Conservation (phyloP, 352 stramenopile species). For the Thalassiosira exigua region DNA sequence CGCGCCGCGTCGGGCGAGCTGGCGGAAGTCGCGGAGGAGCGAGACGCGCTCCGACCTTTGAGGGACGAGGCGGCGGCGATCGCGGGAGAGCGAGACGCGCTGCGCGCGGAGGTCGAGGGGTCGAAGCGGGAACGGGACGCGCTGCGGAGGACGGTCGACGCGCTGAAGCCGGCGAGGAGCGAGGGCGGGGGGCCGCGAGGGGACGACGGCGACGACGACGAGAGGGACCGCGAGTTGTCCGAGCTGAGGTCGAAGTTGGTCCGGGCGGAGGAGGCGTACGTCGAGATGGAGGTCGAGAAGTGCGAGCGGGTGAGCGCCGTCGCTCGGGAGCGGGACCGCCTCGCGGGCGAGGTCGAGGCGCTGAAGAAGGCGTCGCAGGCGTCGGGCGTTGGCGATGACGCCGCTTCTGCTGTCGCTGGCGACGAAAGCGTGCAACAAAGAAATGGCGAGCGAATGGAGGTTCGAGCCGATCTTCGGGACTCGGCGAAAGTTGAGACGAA, state of each 20-base stretch:
- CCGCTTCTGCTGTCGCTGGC: not conserved
- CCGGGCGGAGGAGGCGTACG: slow-evolving; percentile 26
- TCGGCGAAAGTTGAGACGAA: slow-evolving; percentile 5
- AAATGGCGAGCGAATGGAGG: slow-evolving; percentile 5
- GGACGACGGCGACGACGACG: not conserved
- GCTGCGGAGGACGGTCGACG: slow-evolving; percentile 25
- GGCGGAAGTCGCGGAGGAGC: not conserved
- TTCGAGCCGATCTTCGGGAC: not conserved
- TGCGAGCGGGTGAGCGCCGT: slow-evolving; percentile 19
- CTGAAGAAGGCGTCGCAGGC: slow-evolving; percentile 6
- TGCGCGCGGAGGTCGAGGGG: slow-evolving; percentile 9
- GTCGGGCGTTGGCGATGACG: not conserved
- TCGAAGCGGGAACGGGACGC: slow-evolving; percentile 11
- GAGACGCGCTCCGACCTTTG: not conserved
- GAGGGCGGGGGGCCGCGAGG: not conserved
- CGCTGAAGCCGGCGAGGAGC: slow-evolving; percentile 10
- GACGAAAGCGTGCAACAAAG: slow-evolving; percentile 3
- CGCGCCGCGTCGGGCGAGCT: not conserved
- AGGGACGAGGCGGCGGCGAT: slow-evolving; percentile 4
- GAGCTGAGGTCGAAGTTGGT: slow-evolving; percentile 26
- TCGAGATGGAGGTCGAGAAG: slow-evolving; percentile 33
- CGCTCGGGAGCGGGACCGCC: slow-evolving; percentile 6
- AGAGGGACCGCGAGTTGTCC: slow-evolving; percentile 17
- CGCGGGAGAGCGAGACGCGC: slow-evolving; percentile 18
- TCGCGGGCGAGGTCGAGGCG: slow-evolving; percentile 1